These are phyloP conservation scores for Xylariales sp. DNA, from an alignment of 2,329 filamentous ascomycete species.

Conservation along the genomic window DNA sequence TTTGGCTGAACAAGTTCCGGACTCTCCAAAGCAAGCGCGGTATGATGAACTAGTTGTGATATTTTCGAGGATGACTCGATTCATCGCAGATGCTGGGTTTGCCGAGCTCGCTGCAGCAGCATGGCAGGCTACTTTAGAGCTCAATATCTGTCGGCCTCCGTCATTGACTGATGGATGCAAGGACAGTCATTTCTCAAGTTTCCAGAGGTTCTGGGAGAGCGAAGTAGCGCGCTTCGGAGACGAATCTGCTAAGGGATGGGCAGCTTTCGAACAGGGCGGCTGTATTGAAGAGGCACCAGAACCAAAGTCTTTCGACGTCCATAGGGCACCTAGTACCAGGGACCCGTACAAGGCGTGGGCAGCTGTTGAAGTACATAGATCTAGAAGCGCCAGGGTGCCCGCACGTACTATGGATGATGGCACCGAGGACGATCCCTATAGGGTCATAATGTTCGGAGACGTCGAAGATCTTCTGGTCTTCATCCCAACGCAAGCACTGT, in stretches of 20 bases:
- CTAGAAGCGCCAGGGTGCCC: constrained; percentile 50
- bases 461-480: constrained; percentile 58
- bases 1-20: constrained; percentile 7
- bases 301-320: constrained; percentile 21
- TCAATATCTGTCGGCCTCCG: constrained; percentile 57
- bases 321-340: constrained; percentile 24
- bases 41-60: constrained; percentile 58
- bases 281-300: constrained; percentile 38
- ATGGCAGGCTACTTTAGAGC: constrained; percentile 80
- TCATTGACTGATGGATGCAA: constrained; percentile 20
- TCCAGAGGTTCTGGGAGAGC: constrained; percentile 81
- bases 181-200: constrained; percentile 32
- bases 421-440: constrained; percentile 75
- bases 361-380: constrained; percentile 47
- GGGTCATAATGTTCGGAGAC: constrained; percentile 76
- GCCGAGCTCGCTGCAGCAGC: constrained; percentile 69
- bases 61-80: constrained; percentile 67
- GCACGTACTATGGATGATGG: constrained; percentile 71
- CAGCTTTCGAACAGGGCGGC: constrained; percentile 36
- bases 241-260: constrained; percentile 65
- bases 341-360: constrained; percentile 50
- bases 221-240: constrained; percentile 79
- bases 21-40: constrained; percentile 10
- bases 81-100: constrained; percentile 74
- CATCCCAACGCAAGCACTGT: constrained; percentile 35